Base-by-base conservation (phyloP, 2,329 filamentous ascomycete genomes). In the Xylogone sp. region DNA sequence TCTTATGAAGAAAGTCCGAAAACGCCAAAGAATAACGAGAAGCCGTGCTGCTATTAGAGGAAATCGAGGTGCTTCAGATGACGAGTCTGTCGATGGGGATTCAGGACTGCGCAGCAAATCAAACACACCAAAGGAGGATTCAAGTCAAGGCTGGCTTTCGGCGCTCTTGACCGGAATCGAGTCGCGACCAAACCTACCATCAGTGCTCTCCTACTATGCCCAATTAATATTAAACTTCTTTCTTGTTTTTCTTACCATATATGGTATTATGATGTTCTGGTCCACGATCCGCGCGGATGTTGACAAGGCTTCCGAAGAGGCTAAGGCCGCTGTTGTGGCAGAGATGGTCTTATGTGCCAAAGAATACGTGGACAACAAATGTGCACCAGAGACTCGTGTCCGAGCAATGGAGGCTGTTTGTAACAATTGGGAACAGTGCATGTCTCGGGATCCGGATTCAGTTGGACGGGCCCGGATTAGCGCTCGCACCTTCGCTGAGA, bases 401-500 rank as follows among this genome's bases (percentile, higher is more conserved):
- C 93, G 92, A 0, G 90, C 88, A 0, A 75, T 97, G 60, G 81
- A 87, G 55, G 71, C 71, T 0, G 73, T 87, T 3, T 99, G 94
- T 67, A 80, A 84, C 29, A 81, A 86, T 55, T 97, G 93, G 93
- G 84, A 87, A 57, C 75, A 82, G 27, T 97, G 94, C 70, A 96
- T 96, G 90, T 84, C 86, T 58, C 83, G 86, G 58, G 89, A 97
- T 63, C 86, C 91, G 0, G 78, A 84, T 43, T 83, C 83, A 51
- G 83, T 96, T 51, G 91, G 89, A 59, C 79, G 86, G 34, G 87
- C 93, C 42, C 87, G 86, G 62, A 83, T 96, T 39, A 90, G 87
- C 18, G 92, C 90, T 4, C 87, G 89, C 64, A 94, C 92, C 21
- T 88, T 97, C 65, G 93, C 93, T 1, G 84, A 90, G 64, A 96